Conservation (phyloP, 345 rosid species). For the Euphorbia tirucalli region DNA sequence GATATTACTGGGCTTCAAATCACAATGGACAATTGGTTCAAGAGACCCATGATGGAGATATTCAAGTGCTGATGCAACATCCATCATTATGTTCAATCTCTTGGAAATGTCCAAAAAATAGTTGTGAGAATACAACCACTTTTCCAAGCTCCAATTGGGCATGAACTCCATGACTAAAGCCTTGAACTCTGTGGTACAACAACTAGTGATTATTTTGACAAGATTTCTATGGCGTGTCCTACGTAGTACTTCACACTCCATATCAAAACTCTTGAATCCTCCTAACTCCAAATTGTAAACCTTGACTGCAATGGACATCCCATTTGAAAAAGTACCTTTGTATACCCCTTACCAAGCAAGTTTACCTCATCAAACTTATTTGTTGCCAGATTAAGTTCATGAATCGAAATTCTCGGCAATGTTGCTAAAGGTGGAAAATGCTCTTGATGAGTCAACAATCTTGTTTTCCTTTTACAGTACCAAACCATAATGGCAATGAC, state of each 20-base stretch:
- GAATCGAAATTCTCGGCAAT: too few relatives aligned
- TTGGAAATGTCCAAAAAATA: neutral
- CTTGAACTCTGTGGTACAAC: constrained; percentile 4
- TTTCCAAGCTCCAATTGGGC: neutral
- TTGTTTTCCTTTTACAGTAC: neutral
- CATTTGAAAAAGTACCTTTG: too few relatives aligned
- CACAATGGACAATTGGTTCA: neutral
- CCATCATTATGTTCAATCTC: constrained; percentile 16
- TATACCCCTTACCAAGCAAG: too few relatives aligned
- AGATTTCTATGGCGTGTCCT: too few relatives aligned
- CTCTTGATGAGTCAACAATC: neutral
- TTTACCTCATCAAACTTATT: too few relatives aligned
- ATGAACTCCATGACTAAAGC: constrained; percentile 6
- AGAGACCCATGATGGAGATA: constrained; percentile 3
- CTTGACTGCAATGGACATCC: constrained; percentile 8
- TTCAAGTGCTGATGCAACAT: constrained; percentile 9
- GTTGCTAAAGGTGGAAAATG: too few relatives aligned
- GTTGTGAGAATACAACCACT: constrained; percentile 15
- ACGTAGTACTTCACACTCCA: constrained; percentile 3
- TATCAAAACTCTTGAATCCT: constrained; percentile 3
- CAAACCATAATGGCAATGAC: neutral
- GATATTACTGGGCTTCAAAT: too few relatives aligned
- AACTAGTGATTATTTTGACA: constrained; percentile 7
- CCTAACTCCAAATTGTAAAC: constrained; percentile 7
- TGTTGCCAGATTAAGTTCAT: too few relatives aligned